Percentiles rank a stretch among this genome's conserved stretches.
These are phyloP conservation scores for Candida silvicultrix DNA, from an alignment of 805 yeast species.

Conservation along the genomic window DNA sequence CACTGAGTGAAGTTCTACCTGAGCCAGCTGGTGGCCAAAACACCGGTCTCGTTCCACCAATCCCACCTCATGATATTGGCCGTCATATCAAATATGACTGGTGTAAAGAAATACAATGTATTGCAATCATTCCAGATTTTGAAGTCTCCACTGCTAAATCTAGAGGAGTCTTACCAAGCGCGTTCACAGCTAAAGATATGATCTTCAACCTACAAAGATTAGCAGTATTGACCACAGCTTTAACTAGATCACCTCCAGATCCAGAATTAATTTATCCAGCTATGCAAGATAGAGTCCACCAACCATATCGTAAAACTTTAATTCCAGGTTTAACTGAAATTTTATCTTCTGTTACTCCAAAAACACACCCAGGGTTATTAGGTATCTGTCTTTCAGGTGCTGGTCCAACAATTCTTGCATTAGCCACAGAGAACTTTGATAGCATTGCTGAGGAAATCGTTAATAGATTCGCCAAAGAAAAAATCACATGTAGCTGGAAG, in stretches of 20 bases:
- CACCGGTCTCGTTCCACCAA: conserved; percentile 64
- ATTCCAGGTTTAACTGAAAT: conserved; percentile 90
- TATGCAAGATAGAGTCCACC: conserved; percentile 96
- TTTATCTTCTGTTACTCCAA: conserved; percentile 72
- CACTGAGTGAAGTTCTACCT: conserved; percentile 79
- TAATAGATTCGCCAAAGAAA: conserved; percentile 55
- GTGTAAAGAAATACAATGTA: conserved; percentile 76
- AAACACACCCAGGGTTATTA: conserved; percentile 73
- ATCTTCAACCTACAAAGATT: conserved; percentile 91
- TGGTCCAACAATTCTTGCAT: conserved; percentile 92
- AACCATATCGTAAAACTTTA: conserved; percentile 88
- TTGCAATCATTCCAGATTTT: conserved; percentile 89
- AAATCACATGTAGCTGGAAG: conserved; percentile 75
- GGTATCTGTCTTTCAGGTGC: conserved; percentile 98
- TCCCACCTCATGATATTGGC: conserved; percentile 86
- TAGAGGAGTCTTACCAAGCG: conserved; percentile 80
- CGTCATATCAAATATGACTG: conserved; percentile 81
- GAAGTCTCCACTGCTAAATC: conserved; percentile 92
- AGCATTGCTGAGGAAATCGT: conserved; percentile 74
- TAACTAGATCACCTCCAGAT: conserved; percentile 79
- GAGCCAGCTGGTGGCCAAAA: conserved; percentile 66
- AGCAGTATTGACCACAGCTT: conserved; percentile 87
- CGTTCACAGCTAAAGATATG: conserved; percentile 73
- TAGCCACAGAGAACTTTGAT: conserved; percentile 87
- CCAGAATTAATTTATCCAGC: conserved; percentile 82